Base-by-base conservation (phyloP, 495 filamentous ascomycete species). In the Penicillium dipodomyicola region DNA sequence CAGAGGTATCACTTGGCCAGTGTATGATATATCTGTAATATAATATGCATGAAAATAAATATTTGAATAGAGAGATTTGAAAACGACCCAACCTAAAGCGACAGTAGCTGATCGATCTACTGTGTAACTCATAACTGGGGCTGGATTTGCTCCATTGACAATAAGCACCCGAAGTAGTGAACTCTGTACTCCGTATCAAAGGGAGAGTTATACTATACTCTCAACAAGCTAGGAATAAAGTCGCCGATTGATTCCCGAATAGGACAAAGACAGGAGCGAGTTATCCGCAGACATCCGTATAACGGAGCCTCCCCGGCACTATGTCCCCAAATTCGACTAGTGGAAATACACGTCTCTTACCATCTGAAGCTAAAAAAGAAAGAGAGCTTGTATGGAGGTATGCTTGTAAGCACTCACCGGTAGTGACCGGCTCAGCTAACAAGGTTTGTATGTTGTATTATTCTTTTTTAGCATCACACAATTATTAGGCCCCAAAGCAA, bases 21-120 rank as follows among this genome's bases (percentile, higher is more conserved):
- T 60, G 63, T 65, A 63, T 50, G 46, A 61, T 63, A 58, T 35
- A 57, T 54, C 14, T 65, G 53, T 67, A 64, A 32, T 22, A 64
- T 63, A 61, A 33, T 54, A 17, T 29, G 41, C 29, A 53, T 25
- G 14, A 17, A 47, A 45, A 37, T 14, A 23, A 52, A 40, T 52
- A 14, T 12, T 35, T 8, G 30, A 33, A 17, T 17, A 39, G 35
- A 9, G 33, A 12, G n/a, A 42, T 7, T 30, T 52, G 5, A 14
- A 7, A 39, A 52, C 19, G 39, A 35, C 7, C 15, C 15, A 39
- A 39, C 11, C 30, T 10, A 5, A 30, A 25, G 9, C 29, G 6
- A 32, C 6, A 57, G 17, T n/a, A 32, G 11, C 14, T 30, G 15
- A 20, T 40, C 20, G 15, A 20, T 40, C 20, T 29, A 14, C 27